These are phyloP conservation scores for Austroboletus festivus DNA, from an alignment of 768 basidiomycete species.

Conservation along the genomic window DNA sequence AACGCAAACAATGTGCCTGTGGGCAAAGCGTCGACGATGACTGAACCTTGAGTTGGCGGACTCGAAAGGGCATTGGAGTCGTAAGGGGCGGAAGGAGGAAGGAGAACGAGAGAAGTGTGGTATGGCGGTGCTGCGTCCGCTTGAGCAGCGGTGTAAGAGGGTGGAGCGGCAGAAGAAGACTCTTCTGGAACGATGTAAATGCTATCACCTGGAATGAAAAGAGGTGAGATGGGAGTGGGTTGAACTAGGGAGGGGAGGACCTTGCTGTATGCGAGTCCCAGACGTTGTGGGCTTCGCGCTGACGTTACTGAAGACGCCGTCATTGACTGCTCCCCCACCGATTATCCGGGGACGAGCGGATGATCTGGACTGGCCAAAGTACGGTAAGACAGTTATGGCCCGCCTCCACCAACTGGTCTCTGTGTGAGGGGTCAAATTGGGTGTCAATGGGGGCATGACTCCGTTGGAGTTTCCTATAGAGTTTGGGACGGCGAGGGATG, in stretches of 20 bases:
- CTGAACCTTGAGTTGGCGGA: conserved; percentile 50
- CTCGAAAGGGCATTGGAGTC: conserved; percentile 45
- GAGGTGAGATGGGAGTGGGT: background rate
- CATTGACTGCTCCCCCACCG: conserved; percentile 71
- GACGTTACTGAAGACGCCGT: conserved; percentile 96
- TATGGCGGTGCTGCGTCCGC: conserved; percentile 97
- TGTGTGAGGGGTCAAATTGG: conserved; percentile 22
- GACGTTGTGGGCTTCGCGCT: conserved; percentile 71
- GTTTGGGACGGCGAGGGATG: conserved; percentile 64
- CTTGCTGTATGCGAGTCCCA: conserved; percentile 58
- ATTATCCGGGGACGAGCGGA: conserved; percentile 36
- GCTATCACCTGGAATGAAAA: conserved; percentile 53
- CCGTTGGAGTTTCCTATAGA: conserved; percentile 76
- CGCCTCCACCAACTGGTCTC: conserved; percentile 51
- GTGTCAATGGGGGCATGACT: conserved; percentile 49
- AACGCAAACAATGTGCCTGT: conserved; percentile 82
- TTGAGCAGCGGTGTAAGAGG: conserved; percentile 89
- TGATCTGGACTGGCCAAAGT: conserved; percentile 39
- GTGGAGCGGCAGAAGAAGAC: conserved; percentile 77
- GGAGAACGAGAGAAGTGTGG: conserved; percentile 96
- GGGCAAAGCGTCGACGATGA: conserved; percentile 87
- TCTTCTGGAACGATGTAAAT: conserved; percentile 83
- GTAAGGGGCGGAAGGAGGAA: conserved; percentile 48
- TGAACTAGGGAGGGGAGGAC: conserved; percentile 24
- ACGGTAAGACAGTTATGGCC: conserved; percentile 57